Percentiles rank a stretch among this genome's conserved stretches.
These are phyloP conservation scores for Arthrobotrys megalospora DNA, from an alignment of 2,329 filamentous ascomycete species.

Conservation along the genomic window DNA sequence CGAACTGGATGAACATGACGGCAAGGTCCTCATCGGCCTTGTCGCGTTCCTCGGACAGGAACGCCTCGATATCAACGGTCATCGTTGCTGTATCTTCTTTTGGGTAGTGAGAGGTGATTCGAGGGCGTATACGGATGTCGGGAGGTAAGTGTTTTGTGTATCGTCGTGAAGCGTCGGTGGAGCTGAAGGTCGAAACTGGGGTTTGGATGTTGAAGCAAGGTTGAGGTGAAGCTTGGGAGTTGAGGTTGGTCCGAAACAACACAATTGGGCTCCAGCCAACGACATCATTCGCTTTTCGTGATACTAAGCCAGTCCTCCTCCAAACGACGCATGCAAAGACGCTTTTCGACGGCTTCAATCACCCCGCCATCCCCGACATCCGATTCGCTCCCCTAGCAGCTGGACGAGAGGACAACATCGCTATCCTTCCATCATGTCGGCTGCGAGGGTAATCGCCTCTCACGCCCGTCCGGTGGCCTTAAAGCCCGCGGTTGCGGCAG, in stretches of 20 bases:
- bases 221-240: slow-evolving; percentile 34
- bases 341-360: slow-evolving; percentile 29
- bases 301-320: slow-evolving; percentile 37
- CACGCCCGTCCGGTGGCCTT: slow-evolving; percentile 68
- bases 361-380: slow-evolving; percentile 20
- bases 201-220: slow-evolving; percentile 29
- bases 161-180: slow-evolving; percentile 10
- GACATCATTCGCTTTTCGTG: slow-evolving; percentile 59
- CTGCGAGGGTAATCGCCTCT: slow-evolving; percentile 65
- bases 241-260: slow-evolving; percentile 44
- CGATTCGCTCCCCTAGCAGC: slow-evolving; percentile 34
- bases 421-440: slow-evolving; percentile 46
- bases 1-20: slow-evolving; percentile 88
- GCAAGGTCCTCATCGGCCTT: slow-evolving; percentile 89
- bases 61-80: slow-evolving; percentile 91
- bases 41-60: slow-evolving; percentile 91
- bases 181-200: slow-evolving; percentile 35
- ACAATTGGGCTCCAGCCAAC: slow-evolving; percentile 52
- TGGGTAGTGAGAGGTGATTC: background rate
- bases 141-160: background rate
- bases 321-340: slow-evolving; percentile 51
- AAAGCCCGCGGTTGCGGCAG: slow-evolving; percentile 65
- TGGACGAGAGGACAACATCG: slow-evolving; percentile 24
- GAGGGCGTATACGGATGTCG: slow-evolving; percentile 19
- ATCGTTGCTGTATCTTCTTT: slow-evolving; percentile 69